Evolutionary conservation across 164 flowering plant species (phyloP).

Genomic region (Pachysandra terminalis): DNA sequence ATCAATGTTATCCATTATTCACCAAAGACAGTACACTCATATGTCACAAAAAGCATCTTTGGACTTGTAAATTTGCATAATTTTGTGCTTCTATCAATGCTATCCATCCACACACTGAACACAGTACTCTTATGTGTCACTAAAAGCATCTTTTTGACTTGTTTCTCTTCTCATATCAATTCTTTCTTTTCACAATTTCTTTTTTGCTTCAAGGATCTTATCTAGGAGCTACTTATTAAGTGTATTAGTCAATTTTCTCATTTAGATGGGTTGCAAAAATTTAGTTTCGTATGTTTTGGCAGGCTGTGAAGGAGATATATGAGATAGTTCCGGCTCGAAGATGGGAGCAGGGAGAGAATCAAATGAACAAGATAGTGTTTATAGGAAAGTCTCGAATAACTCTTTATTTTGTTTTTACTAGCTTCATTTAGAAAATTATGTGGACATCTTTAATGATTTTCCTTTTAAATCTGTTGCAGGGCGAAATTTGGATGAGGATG

Average conservation of each 20-base stretch:
- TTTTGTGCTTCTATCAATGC: too few species aligned
- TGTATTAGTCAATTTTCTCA: neutral
- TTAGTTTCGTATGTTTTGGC: constrained; percentile 13
- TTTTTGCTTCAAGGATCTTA: neutral
- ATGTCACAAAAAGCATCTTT: neutral
- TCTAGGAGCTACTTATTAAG: neutral
- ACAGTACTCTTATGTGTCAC: neutral
- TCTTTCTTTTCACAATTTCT: too few species aligned
- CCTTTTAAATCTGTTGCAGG: constrained; percentile 18
- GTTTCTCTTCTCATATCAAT: neutral
- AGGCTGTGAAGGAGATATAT: constrained; percentile 94
- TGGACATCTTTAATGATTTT: neutral
- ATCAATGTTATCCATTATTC: too few species aligned
- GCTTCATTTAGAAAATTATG: neutral
- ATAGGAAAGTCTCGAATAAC: constrained; percentile 48
- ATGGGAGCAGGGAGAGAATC: constrained; percentile 60
- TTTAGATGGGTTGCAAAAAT: neutral
- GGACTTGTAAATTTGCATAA: too few species aligned
- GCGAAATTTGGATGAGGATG: constrained; percentile 47
- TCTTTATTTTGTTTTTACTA: neutral
- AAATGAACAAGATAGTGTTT: constrained; percentile 72
- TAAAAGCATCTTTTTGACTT: neutral
- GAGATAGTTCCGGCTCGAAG: constrained; percentile 85
- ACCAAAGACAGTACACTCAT: neutral
- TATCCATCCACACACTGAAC: neutral